Percentiles rank a stretch among this genome's conserved stretches.
These are phyloP conservation scores for Castanopsis chinensis DNA, from an alignment of 306 rosid species.

Conservation along the genomic window DNA sequence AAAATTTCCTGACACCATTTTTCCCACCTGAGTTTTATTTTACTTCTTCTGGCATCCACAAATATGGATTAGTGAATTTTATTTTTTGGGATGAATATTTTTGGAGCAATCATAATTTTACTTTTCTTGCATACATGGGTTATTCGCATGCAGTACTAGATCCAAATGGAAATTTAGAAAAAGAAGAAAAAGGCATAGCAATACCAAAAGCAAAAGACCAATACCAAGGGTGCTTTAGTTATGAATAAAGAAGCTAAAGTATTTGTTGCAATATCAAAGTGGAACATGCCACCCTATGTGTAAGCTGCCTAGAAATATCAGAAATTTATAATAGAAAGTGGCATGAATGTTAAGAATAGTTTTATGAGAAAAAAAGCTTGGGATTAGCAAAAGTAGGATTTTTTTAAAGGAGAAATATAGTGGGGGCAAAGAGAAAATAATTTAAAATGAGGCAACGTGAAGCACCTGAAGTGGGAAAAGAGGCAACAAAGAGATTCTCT, in stretches of 20 bases:
- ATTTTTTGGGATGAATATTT: no score
- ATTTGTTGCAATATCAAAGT: slow-evolving; percentile 40
- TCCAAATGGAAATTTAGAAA: background rate
- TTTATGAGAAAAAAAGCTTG: slow-evolving; percentile 1
- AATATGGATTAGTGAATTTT: no score
- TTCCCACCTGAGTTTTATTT: no score
- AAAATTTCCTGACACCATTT: background rate
- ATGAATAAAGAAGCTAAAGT: background rate
- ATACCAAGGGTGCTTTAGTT: background rate
- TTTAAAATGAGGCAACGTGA: slow-evolving; percentile 25
- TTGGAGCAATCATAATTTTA: no score
- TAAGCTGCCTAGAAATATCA: slow-evolving; percentile 32
- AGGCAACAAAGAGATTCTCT: slow-evolving; percentile 26
- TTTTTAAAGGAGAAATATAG: slow-evolving; percentile 11
- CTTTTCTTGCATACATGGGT: background rate
- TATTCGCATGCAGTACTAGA: background rate
- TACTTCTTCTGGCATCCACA: no score
- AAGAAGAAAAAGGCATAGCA: background rate
- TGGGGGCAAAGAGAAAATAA: slow-evolving; percentile 4
- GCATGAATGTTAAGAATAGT: background rate
- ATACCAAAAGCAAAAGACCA: slow-evolving; percentile 15
- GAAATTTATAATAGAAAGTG: slow-evolving; percentile 2
- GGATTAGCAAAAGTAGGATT: slow-evolving; percentile 17
- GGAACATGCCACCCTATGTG: slow-evolving; percentile 58
- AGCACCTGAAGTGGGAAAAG: slow-evolving; percentile 46